Base-by-base conservation (phyloP, 2,329 filamentous ascomycete species). In the Plectosphaerella sp. region DNA sequence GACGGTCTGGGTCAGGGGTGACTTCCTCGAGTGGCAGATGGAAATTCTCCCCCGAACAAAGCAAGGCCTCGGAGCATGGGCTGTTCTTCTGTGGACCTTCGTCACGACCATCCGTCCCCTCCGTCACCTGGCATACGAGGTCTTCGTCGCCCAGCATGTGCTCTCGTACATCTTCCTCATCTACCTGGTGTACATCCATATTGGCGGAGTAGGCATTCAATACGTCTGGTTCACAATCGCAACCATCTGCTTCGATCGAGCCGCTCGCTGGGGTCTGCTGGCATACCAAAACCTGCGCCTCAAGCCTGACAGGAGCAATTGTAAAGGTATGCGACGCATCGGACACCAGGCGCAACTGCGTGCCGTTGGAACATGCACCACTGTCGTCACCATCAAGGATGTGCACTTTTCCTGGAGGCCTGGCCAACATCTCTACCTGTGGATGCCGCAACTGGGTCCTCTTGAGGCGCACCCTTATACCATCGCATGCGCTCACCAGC, bases 81-180 rank as follows among this genome's bases (percentile, higher is more conserved):
- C 67, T 2, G 66, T 88, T 14, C 67, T 89, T 33, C 68, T 84
- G 1, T 89, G 86, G 85, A 84, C 84, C 37, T 75, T 81, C 18
- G 63, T 88, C 33, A 80, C 80, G 7, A 84, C 83, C 2, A 72
- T 87, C 51, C 75, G 80, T 7, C 87, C 87, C 0, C 70, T 89
- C 35, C 78, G 87, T 5, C 76, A 81, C n/a, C 72, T 84, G 70
- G 76, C 77, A 7, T 89, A 89, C 63, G 87, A 90, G 68, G 54
- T 88, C 1, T 90, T 89, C 62, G 78, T 89, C 15, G 59, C 83
- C 4, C 87, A 90, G 65, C 87, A 90, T 62, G 69, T 89, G 24
- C 64, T 80, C 15, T 79, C 82, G 3, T 83, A 83, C 52, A 73
- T 79, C 28, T 62, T 85, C 22, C 79, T 89, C 60, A 68, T 88